Base-by-base conservation (phyloP, 495 filamentous ascomycete genomes). In the Xeromyces bisporus region DNA sequence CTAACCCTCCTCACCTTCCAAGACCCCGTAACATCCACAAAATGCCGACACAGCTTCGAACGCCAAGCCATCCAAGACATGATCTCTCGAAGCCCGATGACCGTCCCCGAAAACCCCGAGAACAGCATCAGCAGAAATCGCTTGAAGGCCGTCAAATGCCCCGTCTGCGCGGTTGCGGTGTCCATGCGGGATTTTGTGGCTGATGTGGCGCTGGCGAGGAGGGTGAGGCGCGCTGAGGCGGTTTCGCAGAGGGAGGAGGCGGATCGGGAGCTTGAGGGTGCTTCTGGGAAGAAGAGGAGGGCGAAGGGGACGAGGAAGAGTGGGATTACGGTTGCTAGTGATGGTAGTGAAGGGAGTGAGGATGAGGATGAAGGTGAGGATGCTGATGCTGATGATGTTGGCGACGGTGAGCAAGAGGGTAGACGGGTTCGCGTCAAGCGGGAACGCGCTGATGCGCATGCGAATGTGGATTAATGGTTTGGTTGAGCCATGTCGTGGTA, bases 1-100 rank as follows among this genome's bases (percentile, higher is more conserved):
- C 45, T 93, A n/a, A 86, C 85, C 1, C 61, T 92, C 25, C 61
- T 64, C 23, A 47, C 63, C n/a, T 81, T 81, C 60, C 56, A 58
- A 15, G 70, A 87, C 28, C 85, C 85, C 0, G 56, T 67, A 1
- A 85, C 69, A n/a, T 83, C 71, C 50, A 66, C 53, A 3, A 76
- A 77, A 40, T 93, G 85, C 57, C 73, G 67, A 6, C 85, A 93
- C 48, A 80, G 67, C 6, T 93, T 92, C 50, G 77, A 93, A 51
- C 75, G 69, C 40, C 41, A 53, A 2, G 80, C 80, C 4, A 81
- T 93, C 34, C 16, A 69, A 21, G 58, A 67, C 9, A 76, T 80
- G 55, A 67, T 91, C 21, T 28, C 41, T 3, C 34, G 39, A 13
- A 67, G 56, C 29, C 6, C 17, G 12, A 40, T 37, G 3, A 46